These are phyloP conservation scores for Glaciozyma martinii DNA, from an alignment of 768 basidiomycete genomes.

Conservation along the genomic window DNA sequence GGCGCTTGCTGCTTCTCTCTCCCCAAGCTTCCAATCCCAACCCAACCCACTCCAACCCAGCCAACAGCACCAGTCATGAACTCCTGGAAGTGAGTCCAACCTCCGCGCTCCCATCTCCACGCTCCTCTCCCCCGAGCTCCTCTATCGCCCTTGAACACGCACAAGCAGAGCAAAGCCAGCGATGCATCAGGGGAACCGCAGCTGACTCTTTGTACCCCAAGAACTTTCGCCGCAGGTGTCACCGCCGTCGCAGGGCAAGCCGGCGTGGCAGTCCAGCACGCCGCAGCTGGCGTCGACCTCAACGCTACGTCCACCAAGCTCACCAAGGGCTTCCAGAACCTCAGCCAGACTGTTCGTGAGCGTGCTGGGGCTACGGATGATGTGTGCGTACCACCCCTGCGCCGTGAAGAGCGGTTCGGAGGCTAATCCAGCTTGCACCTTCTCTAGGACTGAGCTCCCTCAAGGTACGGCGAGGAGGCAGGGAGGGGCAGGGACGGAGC, in stretches of 20 bases:
- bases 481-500: not conserved
- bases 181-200: not conserved
- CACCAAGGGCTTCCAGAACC: slow-evolving; percentile 20
- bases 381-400: not conserved
- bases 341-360: not conserved
- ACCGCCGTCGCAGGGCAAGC: slow-evolving; percentile 22
- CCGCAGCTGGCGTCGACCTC: slow-evolving; percentile 16
- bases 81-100: too few species aligned
- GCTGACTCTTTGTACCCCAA: not conserved
- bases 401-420: slow-evolving; percentile 73
- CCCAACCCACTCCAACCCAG: too few species aligned
- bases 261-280: slow-evolving; percentile 12
- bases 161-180: too few species aligned
- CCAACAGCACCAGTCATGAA: too few species aligned
- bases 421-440: slow-evolving; percentile 51
- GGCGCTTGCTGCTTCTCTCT: too few species aligned
- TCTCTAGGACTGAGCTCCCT: slow-evolving; percentile 90
- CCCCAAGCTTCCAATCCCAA: too few species aligned
- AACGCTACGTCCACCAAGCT: slow-evolving; percentile 17
- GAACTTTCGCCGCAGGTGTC: slow-evolving; percentile 10
- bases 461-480: slow-evolving; percentile 49
- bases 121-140: too few species aligned
- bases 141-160: too few species aligned
- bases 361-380: not conserved
- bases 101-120: too few species aligned